Evolutionary conservation across 805 yeast genomes (phyloP).

Genomic region (Millerozyma acaciae): DNA sequence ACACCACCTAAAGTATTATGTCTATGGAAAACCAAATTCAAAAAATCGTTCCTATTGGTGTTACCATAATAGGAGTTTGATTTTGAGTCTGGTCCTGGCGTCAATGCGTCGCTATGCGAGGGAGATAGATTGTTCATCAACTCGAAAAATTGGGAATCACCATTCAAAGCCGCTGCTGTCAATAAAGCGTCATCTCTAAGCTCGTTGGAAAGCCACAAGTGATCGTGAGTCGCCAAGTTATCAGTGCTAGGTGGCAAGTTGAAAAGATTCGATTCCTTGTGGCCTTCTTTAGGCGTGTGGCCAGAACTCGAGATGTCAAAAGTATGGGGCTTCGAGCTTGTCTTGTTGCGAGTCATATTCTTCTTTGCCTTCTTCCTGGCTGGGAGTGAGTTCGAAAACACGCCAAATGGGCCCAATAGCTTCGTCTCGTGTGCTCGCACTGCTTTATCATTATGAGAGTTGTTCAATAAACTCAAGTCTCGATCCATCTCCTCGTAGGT

Average conservation of each 20-base stretch:
- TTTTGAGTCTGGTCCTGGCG: slow-evolving; percentile 6
- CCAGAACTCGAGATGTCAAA: not conserved
- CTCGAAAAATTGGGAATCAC: slow-evolving; percentile 56
- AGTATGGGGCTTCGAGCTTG: not conserved
- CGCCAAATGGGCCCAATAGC: slow-evolving; percentile 78
- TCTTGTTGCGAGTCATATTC: not conserved
- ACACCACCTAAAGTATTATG: slow-evolving; percentile 16
- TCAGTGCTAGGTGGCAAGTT: slow-evolving; percentile 7
- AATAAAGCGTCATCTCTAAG: slow-evolving; percentile 66
- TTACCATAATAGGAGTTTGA: slow-evolving; percentile 9
- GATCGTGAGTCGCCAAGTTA: slow-evolving; percentile 35
- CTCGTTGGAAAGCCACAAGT: slow-evolving; percentile 70
- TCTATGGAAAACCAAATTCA: slow-evolving; percentile 52
- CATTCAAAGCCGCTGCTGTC: slow-evolving; percentile 68
- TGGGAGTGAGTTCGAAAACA: slow-evolving; percentile 43
- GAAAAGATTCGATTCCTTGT: not conserved
- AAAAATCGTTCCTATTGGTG: slow-evolving; percentile 42
- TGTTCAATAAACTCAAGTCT: slow-evolving; percentile 56
- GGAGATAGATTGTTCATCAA: slow-evolving; percentile 32
- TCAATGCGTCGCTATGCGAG: slow-evolving; percentile 4
- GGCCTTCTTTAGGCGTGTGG: not conserved
- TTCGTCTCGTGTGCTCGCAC: slow-evolving; percentile 45
- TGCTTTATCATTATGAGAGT: slow-evolving; percentile 29
- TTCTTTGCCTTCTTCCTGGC: slow-evolving; percentile 9
- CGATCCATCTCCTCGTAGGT: slow-evolving; percentile 82